A percentile compares a stretch with the other conserved stretches of the same genome.
Evolutionary conservation across 805 yeast species (phyloP).

Genomic region (Millerago galiae): DNA sequence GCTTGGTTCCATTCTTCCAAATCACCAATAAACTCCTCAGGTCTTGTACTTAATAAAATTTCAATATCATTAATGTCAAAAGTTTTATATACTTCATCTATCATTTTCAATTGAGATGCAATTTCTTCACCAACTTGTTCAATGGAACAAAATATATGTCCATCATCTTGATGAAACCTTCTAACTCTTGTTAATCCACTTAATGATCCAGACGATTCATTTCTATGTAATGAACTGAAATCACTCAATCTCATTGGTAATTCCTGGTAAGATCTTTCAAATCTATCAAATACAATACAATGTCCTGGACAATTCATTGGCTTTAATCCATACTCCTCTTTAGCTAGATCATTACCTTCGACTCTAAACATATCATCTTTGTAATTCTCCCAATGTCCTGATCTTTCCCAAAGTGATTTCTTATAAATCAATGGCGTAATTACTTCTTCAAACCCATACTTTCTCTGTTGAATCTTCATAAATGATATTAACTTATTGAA

Average conservation of each 20-base stretch:
- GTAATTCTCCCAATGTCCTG: slow-evolving; percentile 96
- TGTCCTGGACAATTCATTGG: slow-evolving; percentile 98
- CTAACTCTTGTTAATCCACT: slow-evolving; percentile 91
- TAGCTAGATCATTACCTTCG: slow-evolving; percentile 41
- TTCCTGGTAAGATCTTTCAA: slow-evolving; percentile 78
- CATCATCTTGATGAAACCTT: slow-evolving; percentile 96
- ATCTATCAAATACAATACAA: slow-evolving; percentile 71
- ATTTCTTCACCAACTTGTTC: slow-evolving; percentile 77
- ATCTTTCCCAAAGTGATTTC: slow-evolving; percentile 76
- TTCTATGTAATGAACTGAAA: slow-evolving; percentile 87
- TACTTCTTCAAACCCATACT: slow-evolving; percentile 85
- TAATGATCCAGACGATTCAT: slow-evolving; percentile 91
- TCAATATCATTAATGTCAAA: slow-evolving; percentile 39
- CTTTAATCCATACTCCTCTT: slow-evolving; percentile 68
- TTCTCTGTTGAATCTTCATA: slow-evolving; percentile 78
- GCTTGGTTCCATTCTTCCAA: slow-evolving; percentile 77
- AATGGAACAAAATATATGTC: slow-evolving; percentile 85
- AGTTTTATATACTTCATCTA: slow-evolving; percentile 70
- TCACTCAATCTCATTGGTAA: slow-evolving; percentile 83
- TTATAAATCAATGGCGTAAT: slow-evolving; percentile 87
- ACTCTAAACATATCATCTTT: slow-evolving; percentile 92
- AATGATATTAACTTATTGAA: slow-evolving; percentile 73
- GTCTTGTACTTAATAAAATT: slow-evolving; percentile 79
- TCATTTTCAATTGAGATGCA: slow-evolving; percentile 58
- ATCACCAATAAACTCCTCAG: slow-evolving; percentile 75